These are phyloP conservation scores for Juncus effusus DNA, from an alignment of 176 grass and related monocot species.

Conservation along the genomic window DNA sequence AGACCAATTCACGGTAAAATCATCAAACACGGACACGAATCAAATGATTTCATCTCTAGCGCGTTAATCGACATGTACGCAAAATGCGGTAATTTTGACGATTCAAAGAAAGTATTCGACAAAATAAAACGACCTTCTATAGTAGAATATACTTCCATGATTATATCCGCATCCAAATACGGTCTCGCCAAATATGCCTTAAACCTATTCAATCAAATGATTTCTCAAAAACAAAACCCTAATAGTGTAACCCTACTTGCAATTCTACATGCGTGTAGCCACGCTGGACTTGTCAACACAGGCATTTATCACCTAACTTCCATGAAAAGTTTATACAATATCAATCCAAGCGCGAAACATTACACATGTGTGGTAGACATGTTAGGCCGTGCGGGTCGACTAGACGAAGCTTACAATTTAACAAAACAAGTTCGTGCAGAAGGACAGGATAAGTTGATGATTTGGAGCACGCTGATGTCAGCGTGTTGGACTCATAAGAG, in stretches of 20 bases:
- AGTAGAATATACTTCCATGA: constrained; percentile 70
- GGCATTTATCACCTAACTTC: constrained; percentile 51
- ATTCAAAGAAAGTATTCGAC: constrained; percentile 56
- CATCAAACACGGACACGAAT: constrained; percentile 36
- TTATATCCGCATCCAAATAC: constrained; percentile 54
- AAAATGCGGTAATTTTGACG: constrained; percentile 54
- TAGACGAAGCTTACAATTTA: constrained; percentile 48
- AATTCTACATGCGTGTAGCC: constrained; percentile 64
- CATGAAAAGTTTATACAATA: constrained; percentile 38
- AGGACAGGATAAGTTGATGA: constrained; percentile 42
- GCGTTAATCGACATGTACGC: constrained; percentile 73
- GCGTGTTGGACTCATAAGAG: constrained; percentile 52
- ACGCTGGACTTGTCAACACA: constrained; percentile 51
- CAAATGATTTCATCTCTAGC: constrained; percentile 41
- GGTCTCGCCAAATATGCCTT: constrained; percentile 34
- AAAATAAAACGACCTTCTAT: constrained; percentile 47
- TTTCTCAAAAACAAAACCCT: constrained; percentile 34
- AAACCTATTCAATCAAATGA: constrained; percentile 54
- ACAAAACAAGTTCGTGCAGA: constrained; percentile 35
- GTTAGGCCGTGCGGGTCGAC: constrained; percentile 49
- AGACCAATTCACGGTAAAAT: constrained; percentile 45
- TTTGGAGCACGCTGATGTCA: constrained; percentile 73
- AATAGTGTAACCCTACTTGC: constrained; percentile 68
- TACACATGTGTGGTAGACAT: constrained; percentile 78
- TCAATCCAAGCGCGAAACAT: constrained; percentile 49